These are phyloP conservation scores for Aspergillus fumigatus DNA, from an alignment of 2,329 filamentous ascomycete genomes.

Conservation along the genomic window DNA sequence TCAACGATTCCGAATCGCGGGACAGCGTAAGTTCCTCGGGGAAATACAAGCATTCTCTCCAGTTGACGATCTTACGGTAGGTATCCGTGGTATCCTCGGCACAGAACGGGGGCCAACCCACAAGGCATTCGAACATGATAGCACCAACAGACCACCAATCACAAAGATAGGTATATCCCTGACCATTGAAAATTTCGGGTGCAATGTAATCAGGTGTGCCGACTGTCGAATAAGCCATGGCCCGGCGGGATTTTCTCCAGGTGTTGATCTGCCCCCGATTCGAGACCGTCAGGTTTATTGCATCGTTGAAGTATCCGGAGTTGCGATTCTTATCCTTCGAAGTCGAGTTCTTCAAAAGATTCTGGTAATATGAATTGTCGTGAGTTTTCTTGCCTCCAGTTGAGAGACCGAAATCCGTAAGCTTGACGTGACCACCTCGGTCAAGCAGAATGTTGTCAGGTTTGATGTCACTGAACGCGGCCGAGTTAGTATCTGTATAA, in stretches of 20 bases:
- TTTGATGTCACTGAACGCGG: conserved; percentile 77
- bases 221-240: conserved; percentile 97
- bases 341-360: conserved; percentile 77
- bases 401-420: conserved; percentile 96
- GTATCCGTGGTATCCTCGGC: conserved; percentile 96
- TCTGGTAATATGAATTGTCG: conserved; percentile 97
- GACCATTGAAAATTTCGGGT: conserved; percentile 94
- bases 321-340: conserved; percentile 73
- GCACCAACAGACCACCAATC: conserved; percentile 99
- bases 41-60: conserved; percentile 93
- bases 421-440: conserved; percentile 91
- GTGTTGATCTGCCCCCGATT: conserved; percentile 98
- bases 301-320: conserved; percentile 85
- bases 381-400: conserved; percentile 98
- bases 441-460: conserved; percentile 98
- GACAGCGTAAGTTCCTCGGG: conserved; percentile 90
- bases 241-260: conserved; percentile 89
- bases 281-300: conserved; percentile 96
- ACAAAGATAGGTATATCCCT: conserved; percentile 93
- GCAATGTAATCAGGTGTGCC: conserved; percentile 98
- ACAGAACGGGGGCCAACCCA: conserved; percentile 98
- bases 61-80: conserved; percentile 98
- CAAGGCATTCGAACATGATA: conserved; percentile 99
- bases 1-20: conserved; percentile 83
- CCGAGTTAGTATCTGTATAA: conserved; percentile 14